phyloP scores from a whole-genome alignment of 73 alveolate species.

The Tetrahymena borealis region DNA sequence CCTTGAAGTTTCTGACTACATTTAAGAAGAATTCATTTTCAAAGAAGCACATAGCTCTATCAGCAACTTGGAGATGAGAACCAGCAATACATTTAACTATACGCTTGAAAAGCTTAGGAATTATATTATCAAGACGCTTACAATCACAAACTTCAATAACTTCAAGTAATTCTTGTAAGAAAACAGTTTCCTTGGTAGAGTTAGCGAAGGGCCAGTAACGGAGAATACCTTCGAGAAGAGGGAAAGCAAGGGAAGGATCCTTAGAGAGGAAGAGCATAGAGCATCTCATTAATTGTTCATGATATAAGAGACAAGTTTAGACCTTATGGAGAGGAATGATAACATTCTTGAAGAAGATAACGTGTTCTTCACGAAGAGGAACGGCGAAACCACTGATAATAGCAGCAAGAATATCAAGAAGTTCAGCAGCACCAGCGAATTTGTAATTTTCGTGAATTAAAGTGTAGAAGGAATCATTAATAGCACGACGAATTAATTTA shows the following conservation, averaged over 20 bases:
- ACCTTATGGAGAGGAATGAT: slow-evolving; percentile 87
- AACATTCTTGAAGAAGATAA: slow-evolving; percentile 75
- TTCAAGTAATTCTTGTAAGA: slow-evolving; percentile 79
- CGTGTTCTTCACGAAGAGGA: slow-evolving; percentile 89
- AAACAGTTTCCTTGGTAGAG: slow-evolving; percentile 88
- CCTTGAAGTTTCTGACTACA: slow-evolving; percentile 69
- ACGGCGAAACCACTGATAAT: slow-evolving; percentile 89
- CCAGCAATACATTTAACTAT: slow-evolving; percentile 82
- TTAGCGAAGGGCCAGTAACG: slow-evolving; percentile 94
- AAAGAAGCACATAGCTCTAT: slow-evolving; percentile 88
- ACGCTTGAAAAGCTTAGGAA: slow-evolving; percentile 75
- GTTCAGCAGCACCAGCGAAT: slow-evolving; percentile 88
- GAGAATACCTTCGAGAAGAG: slow-evolving; percentile 75
- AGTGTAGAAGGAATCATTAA: slow-evolving; percentile 79
- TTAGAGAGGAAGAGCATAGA: slow-evolving; percentile 76
- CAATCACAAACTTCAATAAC: slow-evolving; percentile 87
- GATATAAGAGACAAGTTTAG: slow-evolving; percentile 79
- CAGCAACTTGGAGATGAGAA: slow-evolving; percentile 84
- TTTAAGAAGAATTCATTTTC: slow-evolving; percentile 77
- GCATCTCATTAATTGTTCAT: slow-evolving; percentile 84
- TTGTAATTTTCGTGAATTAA: slow-evolving; percentile 80
- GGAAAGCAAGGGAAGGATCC: slow-evolving; percentile 65
- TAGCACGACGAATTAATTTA: slow-evolving; percentile 77
- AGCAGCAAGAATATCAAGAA: slow-evolving; percentile 78
- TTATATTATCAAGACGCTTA: slow-evolving; percentile 66